Percentiles rank a stretch among this genome's conserved stretches.
phyloP scores from a whole-genome alignment of 345 rosid species.

The Hypericum androsaemum region DNA sequence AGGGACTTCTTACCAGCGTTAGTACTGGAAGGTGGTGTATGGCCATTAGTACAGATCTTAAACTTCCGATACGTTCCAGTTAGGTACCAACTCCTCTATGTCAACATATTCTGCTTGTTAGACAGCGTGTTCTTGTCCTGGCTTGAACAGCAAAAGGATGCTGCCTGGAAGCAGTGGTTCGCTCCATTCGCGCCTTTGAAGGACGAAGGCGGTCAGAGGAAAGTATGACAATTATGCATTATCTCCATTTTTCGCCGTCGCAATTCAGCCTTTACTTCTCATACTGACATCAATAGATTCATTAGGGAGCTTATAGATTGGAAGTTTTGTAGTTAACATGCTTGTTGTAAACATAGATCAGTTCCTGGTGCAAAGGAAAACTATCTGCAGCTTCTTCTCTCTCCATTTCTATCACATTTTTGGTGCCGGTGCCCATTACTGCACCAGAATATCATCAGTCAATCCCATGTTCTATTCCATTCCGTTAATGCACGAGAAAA shows the following conservation, averaged over 20 bases:
- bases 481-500: too few relatives aligned
- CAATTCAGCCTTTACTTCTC: slow-evolving; percentile 5
- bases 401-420: too few relatives aligned
- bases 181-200: slow-evolving; percentile 37
- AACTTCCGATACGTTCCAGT: slow-evolving; percentile 82
- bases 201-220: slow-evolving; percentile 41
- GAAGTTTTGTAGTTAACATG: too few relatives aligned
- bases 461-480: too few relatives aligned
- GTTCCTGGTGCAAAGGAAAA: too few relatives aligned
- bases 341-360: too few relatives aligned
- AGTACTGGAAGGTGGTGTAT: slow-evolving; percentile 68
- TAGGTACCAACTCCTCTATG: slow-evolving; percentile 79
- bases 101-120: slow-evolving; percentile 74
- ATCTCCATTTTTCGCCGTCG: not conserved
- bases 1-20: slow-evolving; percentile 93
- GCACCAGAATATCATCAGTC: too few relatives aligned
- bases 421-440: too few relatives aligned
- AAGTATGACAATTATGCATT: slow-evolving; percentile 22
- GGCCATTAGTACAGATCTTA: slow-evolving; percentile 80
- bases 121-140: slow-evolving; percentile 85
- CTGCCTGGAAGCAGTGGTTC: slow-evolving; percentile 93
- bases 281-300: slow-evolving; percentile 10
- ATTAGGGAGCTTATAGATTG: not conserved
- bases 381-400: too few relatives aligned
- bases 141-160: slow-evolving; percentile 89